Evolutionary conservation across 1,284 basidiomycete genomes (phyloP).

Genomic region (Porphyrellus sp.): DNA sequence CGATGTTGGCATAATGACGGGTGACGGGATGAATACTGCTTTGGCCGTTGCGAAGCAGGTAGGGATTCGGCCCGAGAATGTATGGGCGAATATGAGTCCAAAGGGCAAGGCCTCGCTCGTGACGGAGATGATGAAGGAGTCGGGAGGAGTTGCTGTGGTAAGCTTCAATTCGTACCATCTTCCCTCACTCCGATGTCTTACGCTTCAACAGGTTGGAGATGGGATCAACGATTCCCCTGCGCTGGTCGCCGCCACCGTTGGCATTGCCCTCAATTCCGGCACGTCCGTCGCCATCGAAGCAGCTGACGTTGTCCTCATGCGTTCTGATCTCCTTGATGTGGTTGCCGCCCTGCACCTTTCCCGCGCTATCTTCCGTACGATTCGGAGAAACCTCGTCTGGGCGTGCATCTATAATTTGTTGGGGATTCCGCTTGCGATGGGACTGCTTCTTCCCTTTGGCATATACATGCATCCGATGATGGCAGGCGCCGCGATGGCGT

Average conservation of each 20-base stretch:
- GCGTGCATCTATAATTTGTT: slow-evolving; percentile 92
- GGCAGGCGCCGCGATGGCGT: slow-evolving; percentile 97
- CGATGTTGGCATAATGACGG: slow-evolving; percentile 88
- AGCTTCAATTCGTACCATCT: slow-evolving; percentile 23
- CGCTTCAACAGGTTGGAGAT: slow-evolving; percentile 77
- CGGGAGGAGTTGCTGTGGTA: slow-evolving; percentile 84
- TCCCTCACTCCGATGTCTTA: slow-evolving; percentile 1
- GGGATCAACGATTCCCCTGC: slow-evolving; percentile 99
- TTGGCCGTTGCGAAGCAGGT: slow-evolving; percentile 83
- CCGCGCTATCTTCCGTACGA: slow-evolving; percentile 85
- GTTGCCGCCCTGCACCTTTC: slow-evolving; percentile 94
- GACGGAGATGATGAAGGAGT: slow-evolving; percentile 70
- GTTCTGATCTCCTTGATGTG: slow-evolving; percentile 92
- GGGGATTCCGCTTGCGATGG: slow-evolving; percentile 99
- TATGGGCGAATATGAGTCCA: slow-evolving; percentile 88
- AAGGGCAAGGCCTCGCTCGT: slow-evolving; percentile 88
- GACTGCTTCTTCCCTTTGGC: slow-evolving; percentile 88
- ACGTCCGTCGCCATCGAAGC: slow-evolving; percentile 98
- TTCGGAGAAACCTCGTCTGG: slow-evolving; percentile 88
- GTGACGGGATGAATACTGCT: slow-evolving; percentile 82
- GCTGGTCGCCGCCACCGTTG: slow-evolving; percentile 90
- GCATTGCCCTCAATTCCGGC: slow-evolving; percentile 93
- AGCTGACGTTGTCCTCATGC: slow-evolving; percentile 97
- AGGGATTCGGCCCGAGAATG: slow-evolving; percentile 75
- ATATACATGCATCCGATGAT: slow-evolving; percentile 97